Conservation (phyloP, 148 eudicot genomes). For the Dianthus caryophyllus region DNA sequence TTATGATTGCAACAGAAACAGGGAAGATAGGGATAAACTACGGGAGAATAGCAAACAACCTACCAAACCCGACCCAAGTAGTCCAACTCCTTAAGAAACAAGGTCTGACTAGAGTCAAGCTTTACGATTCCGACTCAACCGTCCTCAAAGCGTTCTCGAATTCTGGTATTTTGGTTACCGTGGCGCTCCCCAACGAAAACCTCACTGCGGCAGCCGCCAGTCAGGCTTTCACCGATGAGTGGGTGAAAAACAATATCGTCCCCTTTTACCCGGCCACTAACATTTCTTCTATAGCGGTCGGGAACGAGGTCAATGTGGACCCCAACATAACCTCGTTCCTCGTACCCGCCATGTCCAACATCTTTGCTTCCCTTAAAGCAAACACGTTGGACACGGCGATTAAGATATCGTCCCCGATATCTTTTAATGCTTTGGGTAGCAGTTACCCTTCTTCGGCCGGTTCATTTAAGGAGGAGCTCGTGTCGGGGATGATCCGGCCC, state of each 20-base stretch:
- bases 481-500: conserved; percentile 57
- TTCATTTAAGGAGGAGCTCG: conserved; percentile 54
- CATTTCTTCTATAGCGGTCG: conserved; percentile 68
- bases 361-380: conserved; percentile 36
- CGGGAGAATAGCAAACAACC: conserved; percentile 72
- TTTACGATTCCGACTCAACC: conserved; percentile 49
- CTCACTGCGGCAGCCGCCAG: conserved; percentile 63
- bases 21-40: conserved; percentile 73
- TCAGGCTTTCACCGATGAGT: conserved; percentile 60
- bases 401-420: conserved; percentile 62
- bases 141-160: conserved; percentile 45
- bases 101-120: conserved; percentile 48
- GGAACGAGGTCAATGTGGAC: conserved; percentile 76
- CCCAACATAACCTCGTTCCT: conserved; percentile 46
- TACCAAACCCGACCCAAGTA: conserved; percentile 59
- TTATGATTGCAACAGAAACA: conserved; percentile 10
- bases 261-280: conserved; percentile 36
- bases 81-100: conserved; percentile 68
- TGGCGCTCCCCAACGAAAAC: conserved; percentile 65
- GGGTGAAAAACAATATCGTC: conserved; percentile 53
- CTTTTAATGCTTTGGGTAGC: conserved; percentile 40
- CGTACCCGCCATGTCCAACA: conserved; percentile 69
- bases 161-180: conserved; percentile 33
- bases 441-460: conserved; percentile 84
- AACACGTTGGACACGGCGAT: conserved; percentile 24